Base-by-base conservation (phyloP, 2,329 filamentous ascomycete species). In the Calycina herbarum region DNA sequence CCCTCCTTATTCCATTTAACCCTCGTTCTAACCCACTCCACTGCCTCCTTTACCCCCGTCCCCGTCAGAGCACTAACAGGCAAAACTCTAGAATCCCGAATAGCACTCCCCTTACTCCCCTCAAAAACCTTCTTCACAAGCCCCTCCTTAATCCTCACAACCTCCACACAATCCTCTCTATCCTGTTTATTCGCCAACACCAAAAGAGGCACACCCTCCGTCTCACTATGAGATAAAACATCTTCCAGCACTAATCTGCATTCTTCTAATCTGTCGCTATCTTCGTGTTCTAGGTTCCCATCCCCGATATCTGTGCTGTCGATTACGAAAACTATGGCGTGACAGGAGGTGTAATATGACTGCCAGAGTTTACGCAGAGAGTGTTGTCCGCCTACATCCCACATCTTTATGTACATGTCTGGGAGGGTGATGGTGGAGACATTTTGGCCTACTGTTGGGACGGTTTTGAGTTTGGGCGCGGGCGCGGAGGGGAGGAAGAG, bases 151-250 rank as follows among this genome's bases (percentile, higher is more conserved):
- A 99, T 97, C 70, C 93, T 84, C 67, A 98, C 94, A 1, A 97
- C 95, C 83, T 99, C 95, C 62, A 98, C 92, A 72, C 94, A 98
- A 78, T 98, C 95, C 79, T 99, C 95, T 1, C 94, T 83, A 77
- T 99, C 95, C 80, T 99, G 95, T 80, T 99, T 99, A 77, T 99
- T 99, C 67, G 95, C 95, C 70, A 99, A 81, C 59, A 99, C 92
- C 64, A 99, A 80, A 64, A 99, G 83, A 27, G 95, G 95, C 68
- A 99, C 93, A 13, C 95, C 94, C 73, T 93, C 92, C 2, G 94
- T 92, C 75, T 97, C 93, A 54, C 90, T 87, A 77, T 94, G 89
- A 76, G 93, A 89, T 73, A 99, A 81, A 59, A 98, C 94, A 71
- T 92, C 91, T 79, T 98, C 94, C 27, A 99, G 84, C 58, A 97